Percentiles rank a stretch among this genome's conserved stretches.
These are phyloP conservation scores for Neotropicomus parvogracilis DNA, from an alignment of 1,284 basidiomycete species.

Conservation along the genomic window DNA sequence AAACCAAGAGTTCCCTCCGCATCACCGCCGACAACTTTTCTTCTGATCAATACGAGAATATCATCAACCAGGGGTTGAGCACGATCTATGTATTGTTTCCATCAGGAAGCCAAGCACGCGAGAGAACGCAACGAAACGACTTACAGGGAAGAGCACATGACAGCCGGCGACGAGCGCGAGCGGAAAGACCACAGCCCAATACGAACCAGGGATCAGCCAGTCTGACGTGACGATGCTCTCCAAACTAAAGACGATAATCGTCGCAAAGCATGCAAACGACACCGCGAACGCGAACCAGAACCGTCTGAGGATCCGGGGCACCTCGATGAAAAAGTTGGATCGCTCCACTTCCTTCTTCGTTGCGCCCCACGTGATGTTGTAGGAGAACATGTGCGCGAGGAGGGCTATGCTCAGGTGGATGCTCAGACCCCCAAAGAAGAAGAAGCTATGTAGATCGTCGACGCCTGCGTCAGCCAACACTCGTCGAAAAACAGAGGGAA, in stretches of 20 bases:
- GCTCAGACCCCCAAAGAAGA: constrained; percentile 80
- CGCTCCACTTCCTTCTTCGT: constrained; percentile 78
- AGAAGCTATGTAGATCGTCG: constrained; percentile 54
- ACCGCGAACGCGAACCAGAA: constrained; percentile 38
- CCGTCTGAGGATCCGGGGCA: constrained; percentile 74
- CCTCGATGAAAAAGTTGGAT: constrained; percentile 85
- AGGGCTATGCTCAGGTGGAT: constrained; percentile 71
- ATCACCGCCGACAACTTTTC: background rate
- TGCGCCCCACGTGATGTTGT: constrained; percentile 81
- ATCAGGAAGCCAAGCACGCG: background rate
- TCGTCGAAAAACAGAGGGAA: background rate
- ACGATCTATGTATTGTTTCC: constrained; percentile 46
- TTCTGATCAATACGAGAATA: constrained; percentile 60
- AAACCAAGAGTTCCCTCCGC: no score
- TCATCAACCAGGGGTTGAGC: constrained; percentile 77
- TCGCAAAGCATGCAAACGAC: constrained; percentile 35
- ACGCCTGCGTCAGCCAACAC: background rate
- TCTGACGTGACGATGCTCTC: constrained; percentile 38
- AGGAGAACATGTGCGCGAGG: constrained; percentile 76
- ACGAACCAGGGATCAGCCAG: constrained; percentile 43
- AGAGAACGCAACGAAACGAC: constrained; percentile 30
- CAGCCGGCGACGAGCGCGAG: constrained; percentile 54
- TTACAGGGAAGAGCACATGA: constrained; percentile 67
- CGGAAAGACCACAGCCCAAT: constrained; percentile 72
- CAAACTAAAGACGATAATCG: constrained; percentile 39